A percentile compares a stretch with the other conserved stretches of the same genome.
phyloP scores from a whole-genome alignment of 2,329 filamentous ascomycete genomes.

The Hirsutella thompsonii region DNA sequence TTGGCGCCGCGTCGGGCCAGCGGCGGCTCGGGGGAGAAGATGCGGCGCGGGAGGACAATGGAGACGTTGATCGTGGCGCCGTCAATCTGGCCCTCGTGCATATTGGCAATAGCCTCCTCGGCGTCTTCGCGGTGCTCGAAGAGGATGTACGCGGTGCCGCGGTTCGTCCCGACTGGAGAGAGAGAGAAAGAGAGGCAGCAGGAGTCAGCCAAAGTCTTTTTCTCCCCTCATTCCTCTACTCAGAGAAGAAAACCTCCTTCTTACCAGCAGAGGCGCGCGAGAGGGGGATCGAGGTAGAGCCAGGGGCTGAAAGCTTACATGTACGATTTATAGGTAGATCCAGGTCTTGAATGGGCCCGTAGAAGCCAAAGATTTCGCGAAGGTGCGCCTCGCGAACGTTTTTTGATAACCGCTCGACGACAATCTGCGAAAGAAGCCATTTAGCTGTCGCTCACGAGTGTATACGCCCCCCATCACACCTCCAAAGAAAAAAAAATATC shows the following conservation, averaged over 20 bases:
- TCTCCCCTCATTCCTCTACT: no score
- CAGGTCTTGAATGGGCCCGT: slow-evolving; percentile 74
- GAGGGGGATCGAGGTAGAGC: no score
- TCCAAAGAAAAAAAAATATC: no score
- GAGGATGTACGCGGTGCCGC: slow-evolving; percentile 86
- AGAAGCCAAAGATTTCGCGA: slow-evolving; percentile 81
- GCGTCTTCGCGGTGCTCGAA: slow-evolving; percentile 68
- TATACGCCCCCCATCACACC: no score
- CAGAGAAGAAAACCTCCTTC: no score
- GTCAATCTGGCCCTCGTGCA: slow-evolving; percentile 96
- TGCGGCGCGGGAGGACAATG: slow-evolving; percentile 72
- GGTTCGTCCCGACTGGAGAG: slow-evolving; percentile 64
- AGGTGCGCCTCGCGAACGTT: slow-evolving; percentile 86
- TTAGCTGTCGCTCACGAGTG: background rate
- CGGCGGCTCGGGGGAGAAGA: slow-evolving; percentile 70
- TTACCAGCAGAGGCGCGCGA: no score
- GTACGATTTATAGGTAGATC: slow-evolving; percentile 82
- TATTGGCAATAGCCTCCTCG: slow-evolving; percentile 80
- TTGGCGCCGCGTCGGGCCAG: slow-evolving; percentile 50
- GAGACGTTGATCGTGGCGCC: slow-evolving; percentile 74
- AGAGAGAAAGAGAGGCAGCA: background rate
- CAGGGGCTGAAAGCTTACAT: slow-evolving; percentile 55
- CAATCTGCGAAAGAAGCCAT: slow-evolving; percentile 46
- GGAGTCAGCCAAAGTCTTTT: background rate
- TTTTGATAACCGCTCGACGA: slow-evolving; percentile 90